Percentiles rank a stretch among this genome's conserved stretches.
Evolutionary conservation across 2,329 filamentous ascomycete genomes (phyloP).

Genomic region (Fusarium luffae): DNA sequence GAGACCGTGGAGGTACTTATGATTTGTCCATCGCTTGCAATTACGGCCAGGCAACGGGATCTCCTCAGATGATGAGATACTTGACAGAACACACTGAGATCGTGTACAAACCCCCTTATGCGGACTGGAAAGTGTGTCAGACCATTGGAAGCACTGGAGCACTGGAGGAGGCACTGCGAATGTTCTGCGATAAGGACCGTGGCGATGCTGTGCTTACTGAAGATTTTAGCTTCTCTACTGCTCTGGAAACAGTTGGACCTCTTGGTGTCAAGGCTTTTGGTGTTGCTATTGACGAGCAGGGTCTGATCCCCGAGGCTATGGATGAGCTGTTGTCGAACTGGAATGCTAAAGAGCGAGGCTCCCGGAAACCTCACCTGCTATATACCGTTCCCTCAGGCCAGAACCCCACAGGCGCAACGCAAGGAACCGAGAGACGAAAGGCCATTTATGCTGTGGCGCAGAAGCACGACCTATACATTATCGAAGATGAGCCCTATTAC

Average conservation of each 20-base stretch:
- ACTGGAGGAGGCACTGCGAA: conserved; percentile 83
- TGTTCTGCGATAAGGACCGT: conserved; percentile 77
- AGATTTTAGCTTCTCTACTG: conserved; percentile 88
- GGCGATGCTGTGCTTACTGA: conserved; percentile 86
- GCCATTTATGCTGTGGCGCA: conserved; percentile 82
- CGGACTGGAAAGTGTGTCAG: conserved; percentile 88
- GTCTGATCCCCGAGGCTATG: conserved; percentile 62
- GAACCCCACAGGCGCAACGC: conserved; percentile 90
- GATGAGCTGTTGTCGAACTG: conserved; percentile 63
- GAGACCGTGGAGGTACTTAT: conserved; percentile 63
- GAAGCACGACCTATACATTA: conserved; percentile 86
- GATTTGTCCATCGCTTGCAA: conserved; percentile 93
- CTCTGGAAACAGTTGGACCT: conserved; percentile 67
- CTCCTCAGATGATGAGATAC: conserved; percentile 88
- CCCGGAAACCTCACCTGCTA: conserved; percentile 64
- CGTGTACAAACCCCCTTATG: conserved; percentile 85
- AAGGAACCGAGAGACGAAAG: conserved; percentile 72
- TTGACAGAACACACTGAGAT: conserved; percentile 96
- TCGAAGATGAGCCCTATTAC: conserved; percentile 96
- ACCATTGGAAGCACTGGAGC: conserved; percentile 88
- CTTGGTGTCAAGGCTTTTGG: conserved; percentile 65
- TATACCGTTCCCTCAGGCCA: conserved; percentile 80
- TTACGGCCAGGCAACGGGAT: conserved; percentile 88
- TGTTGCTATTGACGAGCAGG: conserved; percentile 63
- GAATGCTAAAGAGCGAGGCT: conserved; percentile 58